Conservation (phyloP, 805 yeast species). For the Ogataea siamensis region DNA sequence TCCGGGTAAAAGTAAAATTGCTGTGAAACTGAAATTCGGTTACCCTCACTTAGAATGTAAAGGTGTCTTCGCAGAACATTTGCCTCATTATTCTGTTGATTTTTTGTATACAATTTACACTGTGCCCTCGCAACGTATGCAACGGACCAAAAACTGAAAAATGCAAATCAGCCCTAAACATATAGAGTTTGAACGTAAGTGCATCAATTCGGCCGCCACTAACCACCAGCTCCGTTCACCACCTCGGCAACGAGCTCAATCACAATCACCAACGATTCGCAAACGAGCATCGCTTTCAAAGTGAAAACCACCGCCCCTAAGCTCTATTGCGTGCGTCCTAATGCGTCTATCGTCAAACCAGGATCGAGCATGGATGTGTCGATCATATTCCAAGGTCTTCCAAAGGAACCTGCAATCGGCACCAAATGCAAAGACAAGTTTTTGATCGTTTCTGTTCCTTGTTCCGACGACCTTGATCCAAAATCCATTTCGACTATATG, state of each 20-base stretch:
- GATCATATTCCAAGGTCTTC: conserved; percentile 80
- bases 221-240: conserved; percentile 64
- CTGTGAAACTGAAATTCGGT: conserved; percentile 7
- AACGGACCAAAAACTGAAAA: conserved; percentile 16
- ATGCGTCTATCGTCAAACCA: conserved; percentile 77
- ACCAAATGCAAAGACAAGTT: conserved; percentile 90
- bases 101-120: conserved; percentile 6
- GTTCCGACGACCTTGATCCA: conserved; percentile 56
- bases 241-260: conserved; percentile 65
- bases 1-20: conserved; percentile 7
- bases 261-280: conserved; percentile 52
- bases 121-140: conserved; percentile 10
- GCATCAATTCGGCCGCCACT: conserved; percentile 1
- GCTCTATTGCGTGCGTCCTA: conserved; percentile 92
- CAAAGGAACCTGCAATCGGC: conserved; percentile 69
- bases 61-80: conserved; percentile 13
- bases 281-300: conserved; percentile 75
- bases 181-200: conserved; percentile 79
- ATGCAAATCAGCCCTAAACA: conserved; percentile 74
- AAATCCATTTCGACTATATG: conserved; percentile 64
- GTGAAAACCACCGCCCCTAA: conserved; percentile 98
- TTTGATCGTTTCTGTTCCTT: conserved; percentile 81
- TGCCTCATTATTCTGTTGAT: conserved; percentile 16
- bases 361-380: conserved; percentile 72
- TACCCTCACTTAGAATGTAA: conserved; percentile 13